Evolutionary conservation across 805 yeast species (phyloP), one percentile per base, ranked within the genome.

Genomic region (Starmerella gropengiesseri): DNA sequence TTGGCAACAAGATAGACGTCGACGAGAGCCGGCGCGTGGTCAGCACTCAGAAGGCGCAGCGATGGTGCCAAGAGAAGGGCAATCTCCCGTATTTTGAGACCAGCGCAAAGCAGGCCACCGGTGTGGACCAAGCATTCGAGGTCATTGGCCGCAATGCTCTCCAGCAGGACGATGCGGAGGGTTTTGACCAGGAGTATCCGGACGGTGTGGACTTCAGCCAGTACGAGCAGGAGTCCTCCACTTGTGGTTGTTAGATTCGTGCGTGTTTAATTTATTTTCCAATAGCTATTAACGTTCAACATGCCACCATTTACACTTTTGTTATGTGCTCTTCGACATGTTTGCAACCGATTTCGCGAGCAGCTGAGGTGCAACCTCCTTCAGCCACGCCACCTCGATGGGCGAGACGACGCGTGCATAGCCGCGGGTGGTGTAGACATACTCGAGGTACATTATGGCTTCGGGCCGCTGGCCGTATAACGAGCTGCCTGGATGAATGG

Each of bases 31-130:
- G 86, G 64, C 77, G 94, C 53, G 77, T 77, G 34, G 81, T 79
- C 60, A 65, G 76, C 57, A 54, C 68, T 28, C 75, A 75, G 56
- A 67, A 72, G 50, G 83, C 80, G 8, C 75, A 74, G 54, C 74
- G 75, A 35, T 70, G 73, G 61, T 75, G 81, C 42, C 73, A 70
- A 43, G 70, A 74, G 37, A 63, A 73, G 50, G 81, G 93, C 64
- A 84, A 86, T 50, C 69, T 86, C 48, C 97, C 98, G 3, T 77
- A 87, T 47, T 89, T 91, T 58, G 95, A 89, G 63, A 89, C 98
- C n/a, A 78, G 91, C 69, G 98, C 98, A 16, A 91, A 89, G 66
- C 95, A 86, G 61, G 86, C 91, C 13, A 83, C 87, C 38, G 93
- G 93, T 54, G 95, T 89, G 27, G 95, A 87, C 58, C 78, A 81